Conservation (phyloP, 2,329 filamentous ascomycete genomes). For the Aspergillus calidoustus region DNA sequence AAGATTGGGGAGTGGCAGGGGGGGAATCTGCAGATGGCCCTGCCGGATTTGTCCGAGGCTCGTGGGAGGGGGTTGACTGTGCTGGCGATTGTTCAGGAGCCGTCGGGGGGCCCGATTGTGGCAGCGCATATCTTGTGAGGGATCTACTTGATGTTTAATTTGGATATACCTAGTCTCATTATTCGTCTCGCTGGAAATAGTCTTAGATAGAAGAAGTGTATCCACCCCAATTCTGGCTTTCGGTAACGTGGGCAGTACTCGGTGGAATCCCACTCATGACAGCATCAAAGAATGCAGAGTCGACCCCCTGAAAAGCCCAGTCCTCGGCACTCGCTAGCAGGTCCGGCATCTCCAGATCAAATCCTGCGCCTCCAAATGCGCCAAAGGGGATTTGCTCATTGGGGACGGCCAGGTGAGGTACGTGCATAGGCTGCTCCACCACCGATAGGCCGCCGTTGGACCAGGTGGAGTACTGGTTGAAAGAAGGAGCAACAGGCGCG, state of each 20-base stretch:
- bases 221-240: neutral
- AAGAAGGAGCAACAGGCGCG: neutral
- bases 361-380: neutral
- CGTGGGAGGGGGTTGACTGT: neutral
- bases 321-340: neutral
- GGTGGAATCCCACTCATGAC: neutral
- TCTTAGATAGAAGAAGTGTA: neutral
- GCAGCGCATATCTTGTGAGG: conserved; percentile 1
- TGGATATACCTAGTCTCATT: neutral
- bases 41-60: conserved; percentile 2
- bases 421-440: neutral
- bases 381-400: neutral
- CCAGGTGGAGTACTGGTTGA: neutral
- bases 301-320: neutral
- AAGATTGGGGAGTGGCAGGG: conserved; percentile 7
- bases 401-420: neutral
- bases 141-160: too few species aligned
- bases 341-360: neutral
- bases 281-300: conserved; percentile 2
- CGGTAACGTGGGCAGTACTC: neutral
- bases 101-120: conserved; percentile 5
- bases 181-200: neutral
- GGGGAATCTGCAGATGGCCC: neutral
- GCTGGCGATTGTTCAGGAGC: conserved; percentile 9
- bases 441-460: neutral